Evolutionary conservation across 768 basidiomycete genomes (phyloP).

Genomic region (Rickenella mellea): DNA sequence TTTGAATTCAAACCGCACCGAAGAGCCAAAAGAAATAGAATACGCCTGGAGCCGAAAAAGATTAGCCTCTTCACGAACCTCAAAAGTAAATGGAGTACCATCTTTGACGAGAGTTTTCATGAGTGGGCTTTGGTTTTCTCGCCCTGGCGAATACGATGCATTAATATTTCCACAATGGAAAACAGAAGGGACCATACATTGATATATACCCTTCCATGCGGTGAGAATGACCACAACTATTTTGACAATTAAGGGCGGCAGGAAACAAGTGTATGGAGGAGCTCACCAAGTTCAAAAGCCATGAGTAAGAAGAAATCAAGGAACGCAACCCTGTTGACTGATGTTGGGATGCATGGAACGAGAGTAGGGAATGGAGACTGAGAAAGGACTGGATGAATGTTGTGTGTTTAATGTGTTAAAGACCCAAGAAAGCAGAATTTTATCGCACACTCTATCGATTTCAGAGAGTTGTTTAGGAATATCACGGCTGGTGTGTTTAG

Average conservation of each 20-base stretch:
- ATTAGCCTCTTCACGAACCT: constrained; percentile 1
- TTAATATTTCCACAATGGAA: neutral
- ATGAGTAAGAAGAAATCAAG: constrained; percentile 4
- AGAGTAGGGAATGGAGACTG: neutral
- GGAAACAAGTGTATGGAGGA: too few relatives aligned
- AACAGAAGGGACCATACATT: neutral
- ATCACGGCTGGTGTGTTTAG: constrained; percentile 1
- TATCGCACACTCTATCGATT: constrained; percentile 8
- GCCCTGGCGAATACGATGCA: neutral
- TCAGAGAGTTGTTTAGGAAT: constrained; percentile 4
- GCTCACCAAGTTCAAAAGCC: constrained; percentile 3
- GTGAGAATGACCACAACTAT: constrained; percentile 1
- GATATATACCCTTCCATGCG: neutral
- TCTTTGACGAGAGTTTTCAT: constrained; percentile 4
- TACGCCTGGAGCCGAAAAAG: neutral
- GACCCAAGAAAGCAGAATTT: neutral
- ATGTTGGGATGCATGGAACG: constrained; percentile 1
- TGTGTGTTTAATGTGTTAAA: too few relatives aligned
- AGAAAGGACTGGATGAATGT: too few relatives aligned
- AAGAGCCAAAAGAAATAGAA: too few relatives aligned
- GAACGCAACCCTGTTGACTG: constrained; percentile 2
- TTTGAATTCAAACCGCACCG: too few relatives aligned
- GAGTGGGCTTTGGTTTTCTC: neutral
- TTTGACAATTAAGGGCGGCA: too few relatives aligned
- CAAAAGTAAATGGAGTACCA: constrained; percentile 7